phyloP scores from a whole-genome alignment of 345 rosid species.

The Corchorus capsularis region DNA sequence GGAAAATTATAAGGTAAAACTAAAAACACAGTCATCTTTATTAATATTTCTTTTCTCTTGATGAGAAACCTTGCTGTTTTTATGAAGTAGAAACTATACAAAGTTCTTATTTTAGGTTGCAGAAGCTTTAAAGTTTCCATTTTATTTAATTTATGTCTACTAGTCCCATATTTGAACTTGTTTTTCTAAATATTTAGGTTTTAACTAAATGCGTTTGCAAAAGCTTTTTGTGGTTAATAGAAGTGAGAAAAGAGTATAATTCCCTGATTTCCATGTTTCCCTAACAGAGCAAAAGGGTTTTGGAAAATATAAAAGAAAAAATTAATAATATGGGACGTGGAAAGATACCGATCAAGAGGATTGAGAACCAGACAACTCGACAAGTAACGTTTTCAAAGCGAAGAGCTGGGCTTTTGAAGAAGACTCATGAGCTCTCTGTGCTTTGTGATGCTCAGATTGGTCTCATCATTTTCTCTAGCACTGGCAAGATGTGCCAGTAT shows the following conservation, averaged over 20 bases:
- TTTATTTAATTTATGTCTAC: neutral
- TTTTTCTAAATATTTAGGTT: neutral
- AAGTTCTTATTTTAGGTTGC: conserved; percentile 23
- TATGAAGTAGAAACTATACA: conserved; percentile 3
- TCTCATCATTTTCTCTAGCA: conserved; percentile 31
- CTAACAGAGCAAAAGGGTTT: conserved; percentile 1
- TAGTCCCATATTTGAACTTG: conserved; percentile 8
- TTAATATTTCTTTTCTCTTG: neutral
- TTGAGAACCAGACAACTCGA: conserved; percentile 29
- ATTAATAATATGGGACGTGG: conserved; percentile 27
- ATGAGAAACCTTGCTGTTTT: neutral
- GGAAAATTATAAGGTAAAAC: no score
- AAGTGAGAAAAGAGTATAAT: conserved; percentile 19
- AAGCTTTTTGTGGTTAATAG: conserved; percentile 10
- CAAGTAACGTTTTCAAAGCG: conserved; percentile 30
- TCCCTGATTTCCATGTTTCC: conserved; percentile 15
- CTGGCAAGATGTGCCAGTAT: conserved; percentile 30
- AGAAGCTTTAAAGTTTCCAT: conserved; percentile 21
- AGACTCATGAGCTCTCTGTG: conserved; percentile 27
- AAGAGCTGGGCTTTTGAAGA: conserved; percentile 28
- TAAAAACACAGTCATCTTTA: conserved; percentile 4
- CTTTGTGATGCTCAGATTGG: conserved; percentile 31
- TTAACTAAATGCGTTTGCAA: neutral
- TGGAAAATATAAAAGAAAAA: neutral
- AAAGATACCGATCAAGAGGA: conserved; percentile 30